These are phyloP conservation scores for Saccharomyces hybrid DNA, from an alignment of 1,139 yeast genomes.

Conservation along the genomic window DNA sequence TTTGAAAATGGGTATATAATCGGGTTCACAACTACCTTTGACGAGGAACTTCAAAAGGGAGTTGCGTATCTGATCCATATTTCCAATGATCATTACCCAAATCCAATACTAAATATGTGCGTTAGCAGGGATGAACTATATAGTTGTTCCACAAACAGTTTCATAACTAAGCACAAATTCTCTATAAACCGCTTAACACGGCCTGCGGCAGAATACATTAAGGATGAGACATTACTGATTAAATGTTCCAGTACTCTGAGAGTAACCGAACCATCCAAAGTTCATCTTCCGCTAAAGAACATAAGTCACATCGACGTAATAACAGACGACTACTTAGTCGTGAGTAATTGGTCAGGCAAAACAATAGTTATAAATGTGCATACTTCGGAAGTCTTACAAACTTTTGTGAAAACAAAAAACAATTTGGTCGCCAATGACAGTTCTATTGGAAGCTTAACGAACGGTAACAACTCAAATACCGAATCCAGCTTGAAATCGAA, in stretches of 20 bases:
- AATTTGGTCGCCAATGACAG: constrained; percentile 17
- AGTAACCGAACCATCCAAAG: neutral
- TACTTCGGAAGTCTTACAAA: neutral
- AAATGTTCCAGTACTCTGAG: neutral
- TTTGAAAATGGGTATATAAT: constrained; percentile 27
- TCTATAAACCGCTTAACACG: neutral
- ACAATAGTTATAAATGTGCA: constrained; percentile 8
- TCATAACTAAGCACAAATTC: neutral
- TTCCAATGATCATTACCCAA: constrained; percentile 24
- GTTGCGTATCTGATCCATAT: constrained; percentile 18
- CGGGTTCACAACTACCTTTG: constrained; percentile 12
- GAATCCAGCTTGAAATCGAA: constrained; percentile 3
- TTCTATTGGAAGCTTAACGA: constrained; percentile 10
- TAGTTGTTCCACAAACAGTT: constrained; percentile 9
- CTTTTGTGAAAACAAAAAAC: constrained; percentile 16
- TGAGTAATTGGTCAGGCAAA: constrained; percentile 22
- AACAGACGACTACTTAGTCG: constrained; percentile 7
- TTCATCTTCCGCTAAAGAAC: neutral
- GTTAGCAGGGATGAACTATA: constrained; percentile 4
- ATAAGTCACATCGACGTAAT: neutral
- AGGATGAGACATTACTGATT: neutral
- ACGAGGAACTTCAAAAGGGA: neutral
- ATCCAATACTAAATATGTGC: constrained; percentile 24
- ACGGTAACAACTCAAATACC: neutral
- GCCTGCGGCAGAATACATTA: neutral